These are phyloP conservation scores for Solanum lycopersicoides DNA, from an alignment of 257 asterid species.

Conservation along the genomic window DNA sequence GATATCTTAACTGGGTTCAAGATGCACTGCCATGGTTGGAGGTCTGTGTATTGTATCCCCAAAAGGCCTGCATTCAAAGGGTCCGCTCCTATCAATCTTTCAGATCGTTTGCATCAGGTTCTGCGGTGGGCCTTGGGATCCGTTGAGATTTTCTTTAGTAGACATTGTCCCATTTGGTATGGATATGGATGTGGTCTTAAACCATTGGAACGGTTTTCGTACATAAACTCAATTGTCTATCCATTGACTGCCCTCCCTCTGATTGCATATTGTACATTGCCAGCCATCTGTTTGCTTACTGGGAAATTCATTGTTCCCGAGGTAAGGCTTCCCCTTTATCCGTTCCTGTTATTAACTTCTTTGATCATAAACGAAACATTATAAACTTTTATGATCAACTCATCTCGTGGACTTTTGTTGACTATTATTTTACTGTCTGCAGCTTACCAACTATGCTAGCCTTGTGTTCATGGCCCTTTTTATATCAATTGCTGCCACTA, in stretches of 20 bases:
- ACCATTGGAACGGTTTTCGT: conserved; percentile 24
- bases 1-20: conserved; percentile 31
- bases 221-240: conserved; percentile 21
- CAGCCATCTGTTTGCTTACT: conserved; percentile 27
- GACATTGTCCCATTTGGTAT: conserved; percentile 32
- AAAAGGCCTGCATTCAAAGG: conserved; percentile 28
- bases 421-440: background rate
- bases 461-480: conserved; percentile 51
- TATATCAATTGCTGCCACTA: conserved; percentile 43
- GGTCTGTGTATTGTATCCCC: conserved; percentile 26
- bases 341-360: background rate
- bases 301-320: conserved; percentile 29
- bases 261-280: conserved; percentile 26
- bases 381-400: background rate
- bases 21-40: conserved; percentile 32
- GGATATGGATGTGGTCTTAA: conserved; percentile 26
- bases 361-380: background rate
- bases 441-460: conserved; percentile 61
- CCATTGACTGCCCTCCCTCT: conserved; percentile 27
- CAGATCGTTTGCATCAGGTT: conserved; percentile 28
- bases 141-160: conserved; percentile 24
- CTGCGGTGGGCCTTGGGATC: conserved; percentile 37
- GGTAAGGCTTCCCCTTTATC: conserved; percentile 1
- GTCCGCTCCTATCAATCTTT: conserved; percentile 30
- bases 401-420: background rate